Base-by-base conservation (phyloP, 805 yeast genomes). In the Candida peoriensis region DNA sequence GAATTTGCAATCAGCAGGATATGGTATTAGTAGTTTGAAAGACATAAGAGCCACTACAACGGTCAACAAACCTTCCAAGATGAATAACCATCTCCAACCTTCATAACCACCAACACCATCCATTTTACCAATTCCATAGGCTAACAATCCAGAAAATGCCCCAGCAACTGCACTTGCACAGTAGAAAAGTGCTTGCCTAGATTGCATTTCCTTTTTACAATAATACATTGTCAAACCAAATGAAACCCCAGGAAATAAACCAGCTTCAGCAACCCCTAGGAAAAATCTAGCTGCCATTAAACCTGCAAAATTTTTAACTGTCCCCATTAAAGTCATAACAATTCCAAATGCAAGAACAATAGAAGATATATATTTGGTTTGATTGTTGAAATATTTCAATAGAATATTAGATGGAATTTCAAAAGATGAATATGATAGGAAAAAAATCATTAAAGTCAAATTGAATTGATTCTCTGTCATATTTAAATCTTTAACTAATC, bases 211-310 rank as follows among this genome's bases (percentile, higher is more conserved):
- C 20, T 41, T 42, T 15, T 50, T 47, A 29, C 41, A 43, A 28
- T 51, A 48, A 48, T 50, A 54, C 35, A 45, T 47, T 1, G 52
- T 37, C 25, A 55, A 37, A 13, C 41, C 55, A 33, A 36, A 44
- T 42, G 49, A 34, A 14, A 37, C 30, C 8, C 38, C 41, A 2
- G 52, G 48, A 20, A 30, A 43, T 7, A 40, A 13, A 3, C 50
- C 50, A 13, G 46, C 42, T 49, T 71, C 77, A 10, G 65, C 64
- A 36, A 74, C 59, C 2, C 81, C 81, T 17, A 75, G 54, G 44
- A 72, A 67, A 48, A 74, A 70, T 43, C 80, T 55, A 18, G 70
- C 42, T 4, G 63, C 70, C 34, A 63, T 55, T 3, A 74, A 61
- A 24, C 78, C 78, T 13, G 62, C 60, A 43, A 63, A 67, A 38